A percentile compares a stretch with the other conserved stretches of the same genome.
phyloP scores from a whole-genome alignment of 345 rosid genomes.

The Iberis pinnata region DNA sequence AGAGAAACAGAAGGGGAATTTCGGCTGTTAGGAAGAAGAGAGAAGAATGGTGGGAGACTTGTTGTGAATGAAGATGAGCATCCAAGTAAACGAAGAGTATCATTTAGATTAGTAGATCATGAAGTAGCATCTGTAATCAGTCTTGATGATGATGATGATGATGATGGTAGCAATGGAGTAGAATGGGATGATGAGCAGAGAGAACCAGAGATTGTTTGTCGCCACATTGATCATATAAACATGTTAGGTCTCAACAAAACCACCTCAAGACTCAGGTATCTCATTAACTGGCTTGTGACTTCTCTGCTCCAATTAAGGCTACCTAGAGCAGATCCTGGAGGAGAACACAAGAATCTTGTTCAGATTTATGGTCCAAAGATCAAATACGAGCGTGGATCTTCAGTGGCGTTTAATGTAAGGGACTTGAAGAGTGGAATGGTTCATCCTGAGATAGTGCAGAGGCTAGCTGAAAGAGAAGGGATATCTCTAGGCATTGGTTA shows the following conservation, averaged over 20 bases:
- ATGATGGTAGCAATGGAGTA: constrained; percentile 49
- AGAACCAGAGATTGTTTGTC: constrained; percentile 81
- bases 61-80: constrained; percentile 75
- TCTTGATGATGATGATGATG: constrained; percentile 53
- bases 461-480: constrained; percentile 86
- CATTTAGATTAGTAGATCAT: constrained; percentile 76
- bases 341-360: constrained; percentile 51
- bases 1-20: constrained; percentile 99
- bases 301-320: constrained; percentile 67
- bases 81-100: constrained; percentile 78
- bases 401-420: constrained; percentile 86
- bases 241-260: constrained; percentile 96
- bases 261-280: constrained; percentile 64
- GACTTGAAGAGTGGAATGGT: constrained; percentile 60
- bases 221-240: constrained; percentile 84
- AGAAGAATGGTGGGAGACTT: constrained; percentile 68
- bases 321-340: constrained; percentile 50
- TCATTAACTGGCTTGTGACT: constrained; percentile 38
- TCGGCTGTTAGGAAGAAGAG: constrained; percentile 83
- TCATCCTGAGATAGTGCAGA: constrained; percentile 89
- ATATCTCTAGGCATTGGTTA: constrained; percentile 84
- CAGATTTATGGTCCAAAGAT: constrained; percentile 96
- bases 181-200: constrained; percentile 67
- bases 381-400: constrained; percentile 93
- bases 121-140: constrained; percentile 63